These are phyloP conservation scores for Boletus semigastroideus DNA, from an alignment of 1,284 basidiomycete species.

Conservation along the genomic window DNA sequence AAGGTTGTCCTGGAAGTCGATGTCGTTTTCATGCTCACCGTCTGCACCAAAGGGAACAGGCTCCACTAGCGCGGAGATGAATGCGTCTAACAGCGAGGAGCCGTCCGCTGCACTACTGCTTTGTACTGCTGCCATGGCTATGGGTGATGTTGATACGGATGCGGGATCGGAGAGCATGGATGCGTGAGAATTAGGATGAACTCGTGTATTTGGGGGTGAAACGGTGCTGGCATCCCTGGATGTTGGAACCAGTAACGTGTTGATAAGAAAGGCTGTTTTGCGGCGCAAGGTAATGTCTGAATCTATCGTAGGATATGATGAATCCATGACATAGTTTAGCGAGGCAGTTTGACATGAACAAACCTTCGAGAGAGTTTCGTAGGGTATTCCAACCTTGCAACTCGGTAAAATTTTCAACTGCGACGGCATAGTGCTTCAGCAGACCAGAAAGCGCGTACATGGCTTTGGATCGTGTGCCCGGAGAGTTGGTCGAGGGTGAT, in stretches of 20 bases:
- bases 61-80: conserved; percentile 45
- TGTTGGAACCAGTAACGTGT: conserved; percentile 70
- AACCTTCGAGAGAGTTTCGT: conserved; percentile 61
- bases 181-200: conserved; percentile 69
- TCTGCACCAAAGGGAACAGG: conserved; percentile 67
- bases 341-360: conserved; percentile 23
- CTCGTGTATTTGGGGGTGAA: conserved; percentile 29
- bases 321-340: not conserved
- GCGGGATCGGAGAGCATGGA: conserved; percentile 52
- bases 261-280: conserved; percentile 85
- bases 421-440: conserved; percentile 79
- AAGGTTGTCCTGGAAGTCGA: conserved; percentile 82
- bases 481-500: conserved; percentile 47
- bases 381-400: conserved; percentile 73
- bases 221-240: conserved; percentile 11
- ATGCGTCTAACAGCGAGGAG: conserved; percentile 38
- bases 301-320: conserved; percentile 46
- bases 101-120: conserved; percentile 27
- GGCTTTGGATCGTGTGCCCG: conserved; percentile 73
- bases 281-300: conserved; percentile 76
- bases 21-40: conserved; percentile 69
- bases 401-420: conserved; percentile 59
- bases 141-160: conserved; percentile 48
- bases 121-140: conserved; percentile 50
- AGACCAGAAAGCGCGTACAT: conserved; percentile 86